Evolutionary conservation across 345 rosid genomes (phyloP).

Genomic region (Erysimum cheiranthoides): DNA sequence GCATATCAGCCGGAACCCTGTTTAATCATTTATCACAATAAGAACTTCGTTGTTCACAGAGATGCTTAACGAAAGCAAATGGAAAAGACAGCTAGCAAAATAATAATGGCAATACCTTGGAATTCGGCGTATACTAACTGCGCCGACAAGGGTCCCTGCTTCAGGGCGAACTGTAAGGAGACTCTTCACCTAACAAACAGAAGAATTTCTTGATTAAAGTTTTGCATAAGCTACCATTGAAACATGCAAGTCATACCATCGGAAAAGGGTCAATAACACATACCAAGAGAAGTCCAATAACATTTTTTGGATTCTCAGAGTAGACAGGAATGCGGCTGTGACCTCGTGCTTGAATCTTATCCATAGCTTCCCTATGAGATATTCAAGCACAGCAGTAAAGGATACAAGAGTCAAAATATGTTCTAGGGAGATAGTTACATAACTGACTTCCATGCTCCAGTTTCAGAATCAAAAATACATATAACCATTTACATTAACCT

Average conservation of each 20-base stretch:
- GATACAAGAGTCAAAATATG: constrained; percentile 3
- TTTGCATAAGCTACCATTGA: constrained; percentile 7
- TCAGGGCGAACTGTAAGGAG: constrained; percentile 97
- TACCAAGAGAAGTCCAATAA: constrained; percentile 94
- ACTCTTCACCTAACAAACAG: constrained; percentile 74
- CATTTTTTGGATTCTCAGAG: constrained; percentile 80
- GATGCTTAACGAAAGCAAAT: background rate
- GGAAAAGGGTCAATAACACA: constrained; percentile 32
- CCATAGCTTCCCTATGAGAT: constrained; percentile 86
- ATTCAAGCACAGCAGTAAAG: background rate
- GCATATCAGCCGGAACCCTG: constrained; percentile 99
- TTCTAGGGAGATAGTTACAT: constrained; percentile 5
- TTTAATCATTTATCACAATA: constrained; percentile 18
- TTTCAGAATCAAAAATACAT: constrained; percentile 8
- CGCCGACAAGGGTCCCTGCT: constrained; percentile 88
- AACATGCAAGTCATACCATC: constrained; percentile 2
- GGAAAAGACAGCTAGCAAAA: background rate
- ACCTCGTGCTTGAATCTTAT: constrained; percentile 89
- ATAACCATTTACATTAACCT: background rate
- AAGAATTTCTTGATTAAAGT: constrained; percentile 18
- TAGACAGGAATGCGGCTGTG: constrained; percentile 97
- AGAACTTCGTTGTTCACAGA: background rate
- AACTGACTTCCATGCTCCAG: background rate
- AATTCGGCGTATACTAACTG: constrained; percentile 89
- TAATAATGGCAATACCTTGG: constrained; percentile 62